These are phyloP conservation scores for Colletotrichum sp. DNA, from an alignment of 2,329 filamentous ascomycete genomes.

Conservation along the genomic window DNA sequence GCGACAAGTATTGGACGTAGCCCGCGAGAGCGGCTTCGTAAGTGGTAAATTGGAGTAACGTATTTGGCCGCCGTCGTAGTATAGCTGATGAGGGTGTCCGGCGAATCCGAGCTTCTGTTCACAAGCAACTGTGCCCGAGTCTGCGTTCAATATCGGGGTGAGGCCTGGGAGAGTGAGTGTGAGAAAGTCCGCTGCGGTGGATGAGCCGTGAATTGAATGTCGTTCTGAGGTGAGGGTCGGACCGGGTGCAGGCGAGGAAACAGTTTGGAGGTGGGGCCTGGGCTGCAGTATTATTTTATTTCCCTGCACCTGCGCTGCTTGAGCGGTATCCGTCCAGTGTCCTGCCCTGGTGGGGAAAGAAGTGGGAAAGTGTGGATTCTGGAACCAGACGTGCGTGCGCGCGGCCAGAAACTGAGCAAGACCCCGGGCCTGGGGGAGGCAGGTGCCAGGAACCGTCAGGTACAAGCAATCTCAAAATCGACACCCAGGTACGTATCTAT, in stretches of 20 bases:
- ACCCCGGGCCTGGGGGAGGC: neutral
- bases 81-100: neutral
- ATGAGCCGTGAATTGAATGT: neutral
- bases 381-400: conserved; percentile 4
- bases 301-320: neutral
- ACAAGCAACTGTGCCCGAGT: neutral
- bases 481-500: neutral
- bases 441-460: neutral
- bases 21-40: neutral
- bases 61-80: neutral
- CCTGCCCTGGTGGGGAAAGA: neutral
- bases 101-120: neutral
- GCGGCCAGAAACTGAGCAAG: neutral
- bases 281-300: neutral
- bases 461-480: neutral
- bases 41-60: neutral
- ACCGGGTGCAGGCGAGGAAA: conserved; percentile 4
- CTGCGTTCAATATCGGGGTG: neutral
- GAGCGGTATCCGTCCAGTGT: neutral
- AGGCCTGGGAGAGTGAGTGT: neutral
- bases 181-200: neutral
- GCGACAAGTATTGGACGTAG: neutral
- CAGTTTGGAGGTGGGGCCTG: neutral
- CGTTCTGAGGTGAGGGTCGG: neutral
- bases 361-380: conserved; percentile 6